These are phyloP conservation scores for Pulveroboletus ravenelii DNA, from an alignment of 768 basidiomycete genomes.

Conservation along the genomic window DNA sequence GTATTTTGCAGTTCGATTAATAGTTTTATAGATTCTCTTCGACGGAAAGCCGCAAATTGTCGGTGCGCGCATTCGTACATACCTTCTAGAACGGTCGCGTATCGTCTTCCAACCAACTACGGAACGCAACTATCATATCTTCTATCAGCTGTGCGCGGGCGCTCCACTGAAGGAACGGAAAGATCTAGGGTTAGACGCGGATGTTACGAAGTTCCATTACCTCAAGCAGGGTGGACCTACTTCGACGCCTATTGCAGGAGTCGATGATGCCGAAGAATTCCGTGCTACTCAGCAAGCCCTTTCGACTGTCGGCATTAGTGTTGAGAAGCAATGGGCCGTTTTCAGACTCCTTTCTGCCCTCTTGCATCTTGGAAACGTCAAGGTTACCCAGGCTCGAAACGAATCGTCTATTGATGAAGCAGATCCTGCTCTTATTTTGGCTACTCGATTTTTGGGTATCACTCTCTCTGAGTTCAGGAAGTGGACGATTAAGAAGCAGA, in stretches of 20 bases:
- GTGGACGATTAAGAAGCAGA: conserved; percentile 98
- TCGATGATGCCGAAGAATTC: conserved; percentile 97
- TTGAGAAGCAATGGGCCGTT: conserved; percentile 98
- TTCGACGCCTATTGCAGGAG: conserved; percentile 83
- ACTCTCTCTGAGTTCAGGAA: conserved; percentile 92
- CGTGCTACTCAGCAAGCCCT: conserved; percentile 89
- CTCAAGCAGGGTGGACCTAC: conserved; percentile 89
- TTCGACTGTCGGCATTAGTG: conserved; percentile 94
- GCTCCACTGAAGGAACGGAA: conserved; percentile 94
- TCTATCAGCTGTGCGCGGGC: conserved; percentile 98
- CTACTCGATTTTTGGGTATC: conserved; percentile 88
- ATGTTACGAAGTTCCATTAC: conserved; percentile 85
- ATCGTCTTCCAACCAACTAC: conserved; percentile 96
- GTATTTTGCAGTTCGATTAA: conserved; percentile 1
- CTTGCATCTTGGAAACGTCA: conserved; percentile 97
- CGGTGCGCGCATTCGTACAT: conserved; percentile 97
- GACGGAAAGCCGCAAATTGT: conserved; percentile 95
- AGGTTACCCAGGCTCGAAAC: conserved; percentile 72
- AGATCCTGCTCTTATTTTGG: conserved; percentile 73
- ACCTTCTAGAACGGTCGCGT: conserved; percentile 94
- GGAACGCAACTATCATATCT: conserved; percentile 99
- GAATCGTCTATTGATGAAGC: conserved; percentile 83
- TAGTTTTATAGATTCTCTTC: conserved; percentile 74
- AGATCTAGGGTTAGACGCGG: conserved; percentile 84
- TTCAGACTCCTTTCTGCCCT: conserved; percentile 91